These are phyloP conservation scores for Chaetomium tenue DNA, from an alignment of 495 filamentous ascomycete genomes.

Conservation along the genomic window DNA sequence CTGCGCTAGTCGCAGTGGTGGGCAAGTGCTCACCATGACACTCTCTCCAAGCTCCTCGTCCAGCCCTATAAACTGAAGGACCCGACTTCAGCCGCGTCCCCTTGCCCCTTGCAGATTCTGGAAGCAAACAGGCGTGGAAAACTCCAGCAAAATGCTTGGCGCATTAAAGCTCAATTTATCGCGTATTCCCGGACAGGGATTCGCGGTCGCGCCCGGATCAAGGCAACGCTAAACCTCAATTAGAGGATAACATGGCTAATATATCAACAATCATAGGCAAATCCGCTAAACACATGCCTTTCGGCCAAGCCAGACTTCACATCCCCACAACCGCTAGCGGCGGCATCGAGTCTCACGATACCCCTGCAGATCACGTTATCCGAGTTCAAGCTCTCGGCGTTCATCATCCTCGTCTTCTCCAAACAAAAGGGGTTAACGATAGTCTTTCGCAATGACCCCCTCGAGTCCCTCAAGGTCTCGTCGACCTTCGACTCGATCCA, in stretches of 20 bases:
- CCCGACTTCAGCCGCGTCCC: not conserved
- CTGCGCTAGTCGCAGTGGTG: not conserved
- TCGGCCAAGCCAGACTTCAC: slow-evolving; percentile 87
- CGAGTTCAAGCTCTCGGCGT: slow-evolving; percentile 94
- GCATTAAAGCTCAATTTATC: slow-evolving; percentile 35
- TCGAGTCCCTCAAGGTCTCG: slow-evolving; percentile 96
- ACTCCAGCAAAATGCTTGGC: slow-evolving; percentile 25
- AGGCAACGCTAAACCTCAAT: slow-evolving; percentile 26
- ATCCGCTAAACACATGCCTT: slow-evolving; percentile 93
- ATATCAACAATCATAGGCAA: slow-evolving; percentile 62
- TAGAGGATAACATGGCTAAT: slow-evolving; percentile 47
- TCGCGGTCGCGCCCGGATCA: slow-evolving; percentile 22
- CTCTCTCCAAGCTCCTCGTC: not conserved
- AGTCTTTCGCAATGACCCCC: slow-evolving; percentile 95
- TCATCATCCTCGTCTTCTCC: slow-evolving; percentile 96
- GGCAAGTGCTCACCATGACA: not conserved
- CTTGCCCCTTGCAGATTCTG: not conserved
- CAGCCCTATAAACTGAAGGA: not conserved
- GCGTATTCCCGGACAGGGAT: slow-evolving; percentile 30
- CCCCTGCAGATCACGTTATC: slow-evolving; percentile 94
- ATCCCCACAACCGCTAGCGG: slow-evolving; percentile 89
- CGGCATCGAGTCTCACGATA: slow-evolving; percentile 89
- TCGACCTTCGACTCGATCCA: slow-evolving; percentile 98
- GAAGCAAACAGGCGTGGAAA: slow-evolving; percentile 10
- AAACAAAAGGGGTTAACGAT: slow-evolving; percentile 94